Base-by-base conservation (phyloP, 768 basidiomycete genomes). In the Suillus discolor region DNA sequence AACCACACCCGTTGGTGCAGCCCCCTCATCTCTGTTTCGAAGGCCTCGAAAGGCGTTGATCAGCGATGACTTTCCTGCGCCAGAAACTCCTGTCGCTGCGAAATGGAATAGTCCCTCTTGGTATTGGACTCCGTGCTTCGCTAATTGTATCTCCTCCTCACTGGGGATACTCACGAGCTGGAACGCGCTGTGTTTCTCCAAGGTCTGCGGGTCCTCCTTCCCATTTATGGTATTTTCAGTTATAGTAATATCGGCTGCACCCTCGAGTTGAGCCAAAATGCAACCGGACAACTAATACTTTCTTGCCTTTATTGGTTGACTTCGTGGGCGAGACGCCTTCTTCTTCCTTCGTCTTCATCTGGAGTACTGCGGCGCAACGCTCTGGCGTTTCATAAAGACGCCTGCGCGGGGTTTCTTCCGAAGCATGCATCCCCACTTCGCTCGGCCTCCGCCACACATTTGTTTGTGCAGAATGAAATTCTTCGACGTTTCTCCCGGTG, bases 1-100 rank as follows among this genome's bases (percentile, higher is more conserved):
- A 31, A 66, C 63, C 25, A 74, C 65, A 28, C 73, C 75, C n/a
- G 70, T 69, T 6, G 66, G 63, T 38, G 75, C 75, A n/a, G 75
- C 74, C 20, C 67, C 65, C 13, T 36, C 45, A 45, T 69, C 61
- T 23, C 61, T 62, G 53, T 72, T 72, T n/a, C 62, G 61, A 36
- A 74, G 63, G n/a, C 75, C 75, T 20, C 75, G 71, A 57, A 75
- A 70, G 25, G 75, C 68, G 61, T 76, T 76, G 64, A 76, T 70
- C 65, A 76, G 47, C 13, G 75, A 75, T 11, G 75, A 75, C 64
- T 76, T 76, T 42, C 75, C 75, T n/a, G 69, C 71, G 5, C 74
- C 75, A 3, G 71, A 65, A 25, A 68, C 51, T 12, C 75, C 75
- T 64, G 73, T 72, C 39, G 76, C 62, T 28, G 73, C 75, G 42